Conservation (phyloP, 1,284 basidiomycete species). For the Agroathelia rolfsii region DNA sequence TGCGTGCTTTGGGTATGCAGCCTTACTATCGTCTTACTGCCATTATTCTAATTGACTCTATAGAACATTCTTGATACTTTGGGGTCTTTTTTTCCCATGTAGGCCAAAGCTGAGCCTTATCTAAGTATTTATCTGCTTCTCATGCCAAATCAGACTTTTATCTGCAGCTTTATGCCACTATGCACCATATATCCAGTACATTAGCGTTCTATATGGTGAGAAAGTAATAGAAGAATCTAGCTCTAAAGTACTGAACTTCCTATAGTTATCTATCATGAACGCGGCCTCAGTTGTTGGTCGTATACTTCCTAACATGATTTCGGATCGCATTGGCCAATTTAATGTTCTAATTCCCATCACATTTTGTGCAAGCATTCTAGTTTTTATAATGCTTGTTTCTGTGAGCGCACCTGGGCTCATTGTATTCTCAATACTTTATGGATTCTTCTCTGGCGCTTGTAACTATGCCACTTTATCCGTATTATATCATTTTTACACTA, state of each 20-base stretch:
- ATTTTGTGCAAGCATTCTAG: slow-evolving; percentile 16
- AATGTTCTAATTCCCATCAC: slow-evolving; percentile 28
- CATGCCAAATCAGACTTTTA: slow-evolving; percentile 23
- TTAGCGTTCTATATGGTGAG: slow-evolving; percentile 32
- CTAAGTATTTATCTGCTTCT: slow-evolving; percentile 1
- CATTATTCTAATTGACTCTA: background rate
- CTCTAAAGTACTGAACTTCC: background rate
- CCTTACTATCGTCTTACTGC: slow-evolving; percentile 2
- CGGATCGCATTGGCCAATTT: slow-evolving; percentile 27
- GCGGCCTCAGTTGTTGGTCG: slow-evolving; percentile 32
- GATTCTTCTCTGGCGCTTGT: slow-evolving; percentile 41
- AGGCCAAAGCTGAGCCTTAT: slow-evolving; percentile 1
- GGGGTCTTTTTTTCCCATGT: slow-evolving; percentile 21
- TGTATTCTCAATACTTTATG: slow-evolving; percentile 36
- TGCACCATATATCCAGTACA: slow-evolving; percentile 25
- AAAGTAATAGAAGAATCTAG: slow-evolving; percentile 7
- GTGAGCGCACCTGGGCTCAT: slow-evolving; percentile 29
- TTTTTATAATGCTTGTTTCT: slow-evolving; percentile 34
- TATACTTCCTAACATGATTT: slow-evolving; percentile 24
- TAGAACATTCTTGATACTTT: slow-evolving; percentile 15
- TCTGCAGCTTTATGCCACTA: slow-evolving; percentile 15
- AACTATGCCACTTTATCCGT: slow-evolving; percentile 12
- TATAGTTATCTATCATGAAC: slow-evolving; percentile 34
- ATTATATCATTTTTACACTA: too few relatives aligned
- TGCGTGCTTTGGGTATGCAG: slow-evolving; percentile 10